Percentiles rank a stretch among this genome's conserved stretches.
Evolutionary conservation across 768 basidiomycete species (phyloP).

Genomic region (Termitomyces sp.): DNA sequence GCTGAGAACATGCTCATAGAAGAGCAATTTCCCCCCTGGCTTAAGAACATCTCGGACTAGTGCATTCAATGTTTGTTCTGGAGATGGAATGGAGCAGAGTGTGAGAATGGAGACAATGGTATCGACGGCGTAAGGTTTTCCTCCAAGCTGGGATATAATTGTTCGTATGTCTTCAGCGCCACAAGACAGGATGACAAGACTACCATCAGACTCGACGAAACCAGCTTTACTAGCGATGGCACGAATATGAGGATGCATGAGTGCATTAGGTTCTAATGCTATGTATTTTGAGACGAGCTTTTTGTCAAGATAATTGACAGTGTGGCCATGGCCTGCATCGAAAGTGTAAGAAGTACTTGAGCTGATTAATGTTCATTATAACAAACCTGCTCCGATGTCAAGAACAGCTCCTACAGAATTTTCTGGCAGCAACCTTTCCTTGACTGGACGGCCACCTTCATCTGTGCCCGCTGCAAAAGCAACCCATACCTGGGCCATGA

Average conservation of each 20-base stretch:
- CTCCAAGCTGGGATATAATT: slow-evolving; percentile 34
- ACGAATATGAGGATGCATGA: slow-evolving; percentile 58
- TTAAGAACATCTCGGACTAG: slow-evolving; percentile 50
- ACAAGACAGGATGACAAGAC: slow-evolving; percentile 52
- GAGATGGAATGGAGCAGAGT: slow-evolving; percentile 58
- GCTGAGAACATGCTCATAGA: slow-evolving; percentile 67
- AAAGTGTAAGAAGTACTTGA: neutral
- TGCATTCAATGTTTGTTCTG: slow-evolving; percentile 37
- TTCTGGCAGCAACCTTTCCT: slow-evolving; percentile 28
- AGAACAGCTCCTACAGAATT: slow-evolving; percentile 57
- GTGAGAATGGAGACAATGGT: slow-evolving; percentile 63
- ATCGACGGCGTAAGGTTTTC: slow-evolving; percentile 33
- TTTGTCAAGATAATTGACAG: slow-evolving; percentile 50
- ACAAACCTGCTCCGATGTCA: slow-evolving; percentile 28
- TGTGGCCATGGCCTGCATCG: slow-evolving; percentile 57
- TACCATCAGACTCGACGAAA: slow-evolving; percentile 33
- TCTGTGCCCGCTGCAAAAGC: slow-evolving; percentile 43
- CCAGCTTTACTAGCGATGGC: slow-evolving; percentile 42
- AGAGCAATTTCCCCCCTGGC: slow-evolving; percentile 59
- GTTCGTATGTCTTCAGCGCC: slow-evolving; percentile 53
- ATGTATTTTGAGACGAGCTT: slow-evolving; percentile 55
- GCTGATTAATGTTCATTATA: neutral
- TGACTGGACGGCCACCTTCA: slow-evolving; percentile 30
- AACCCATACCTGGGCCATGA: slow-evolving; percentile 55
- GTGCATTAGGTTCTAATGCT: slow-evolving; percentile 64